phyloP scores from a whole-genome alignment of 1,284 basidiomycete genomes.

The Ceratobasidium papillatum region DNA sequence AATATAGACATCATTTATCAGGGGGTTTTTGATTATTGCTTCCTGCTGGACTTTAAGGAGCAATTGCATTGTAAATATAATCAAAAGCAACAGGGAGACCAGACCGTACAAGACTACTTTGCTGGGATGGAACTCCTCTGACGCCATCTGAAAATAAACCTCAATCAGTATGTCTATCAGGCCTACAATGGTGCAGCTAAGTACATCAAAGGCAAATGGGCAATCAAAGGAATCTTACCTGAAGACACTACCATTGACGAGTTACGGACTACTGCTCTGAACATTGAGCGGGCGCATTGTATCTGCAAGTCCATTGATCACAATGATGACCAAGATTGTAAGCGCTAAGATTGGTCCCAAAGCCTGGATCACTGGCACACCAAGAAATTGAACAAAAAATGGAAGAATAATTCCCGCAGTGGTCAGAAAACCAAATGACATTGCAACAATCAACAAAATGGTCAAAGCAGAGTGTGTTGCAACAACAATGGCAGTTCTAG shows the following conservation, averaged over 20 bases:
- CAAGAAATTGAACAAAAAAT: too few species aligned
- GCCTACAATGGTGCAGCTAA: not conserved
- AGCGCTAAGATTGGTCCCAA: not conserved
- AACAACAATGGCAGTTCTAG: not conserved
- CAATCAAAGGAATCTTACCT: not conserved
- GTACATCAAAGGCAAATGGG: not conserved
- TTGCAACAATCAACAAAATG: not conserved
- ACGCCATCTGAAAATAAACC: not conserved
- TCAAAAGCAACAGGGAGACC: conserved; percentile 40
- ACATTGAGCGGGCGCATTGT: conserved; percentile 3
- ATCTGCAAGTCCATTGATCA: not conserved
- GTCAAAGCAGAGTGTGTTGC: not conserved
- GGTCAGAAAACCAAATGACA: too few species aligned
- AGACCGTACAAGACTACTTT: conserved; percentile 41
- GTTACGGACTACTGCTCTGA: not conserved
- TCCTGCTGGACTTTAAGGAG: conserved; percentile 46
- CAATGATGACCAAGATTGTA: not conserved
- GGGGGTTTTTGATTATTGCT: conserved; percentile 47
- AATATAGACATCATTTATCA: conserved; percentile 43
- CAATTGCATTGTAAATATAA: conserved; percentile 41
- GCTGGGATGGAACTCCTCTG: not conserved
- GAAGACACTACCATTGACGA: not conserved
- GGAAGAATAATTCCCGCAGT: too few species aligned
- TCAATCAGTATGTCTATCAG: not conserved
- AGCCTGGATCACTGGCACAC: not conserved